phyloP scores from a whole-genome alignment of 257 asterid genomes.

The Echium plantagineum region DNA sequence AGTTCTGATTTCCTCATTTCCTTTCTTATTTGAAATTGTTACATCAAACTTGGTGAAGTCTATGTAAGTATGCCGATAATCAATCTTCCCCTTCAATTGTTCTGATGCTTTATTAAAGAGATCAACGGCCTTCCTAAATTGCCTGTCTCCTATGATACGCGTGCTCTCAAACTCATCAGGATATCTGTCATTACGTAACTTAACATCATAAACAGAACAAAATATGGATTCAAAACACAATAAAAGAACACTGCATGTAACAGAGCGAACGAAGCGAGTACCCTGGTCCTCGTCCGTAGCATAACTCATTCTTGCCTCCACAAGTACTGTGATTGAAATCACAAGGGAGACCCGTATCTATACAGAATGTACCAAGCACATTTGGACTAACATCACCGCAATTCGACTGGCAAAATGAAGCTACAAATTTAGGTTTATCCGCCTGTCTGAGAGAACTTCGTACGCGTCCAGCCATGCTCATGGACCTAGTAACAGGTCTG shows the following conservation, averaged over 20 bases:
- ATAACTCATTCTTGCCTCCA: slow-evolving; percentile 88
- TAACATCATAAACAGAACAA: too few species aligned
- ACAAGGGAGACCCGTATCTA: slow-evolving; percentile 87
- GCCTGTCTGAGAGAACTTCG: slow-evolving; percentile 69
- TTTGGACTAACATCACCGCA: slow-evolving; percentile 99
- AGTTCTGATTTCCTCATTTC: slow-evolving; percentile 48
- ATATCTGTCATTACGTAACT: slow-evolving; percentile 34
- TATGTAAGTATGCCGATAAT: slow-evolving; percentile 65
- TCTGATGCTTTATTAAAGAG: slow-evolving; percentile 72
- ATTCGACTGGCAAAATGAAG: slow-evolving; percentile 92
- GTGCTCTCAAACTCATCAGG: slow-evolving; percentile 97
- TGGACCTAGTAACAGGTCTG: slow-evolving; percentile 47
- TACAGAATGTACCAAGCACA: slow-evolving; percentile 96
- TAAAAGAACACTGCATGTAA: background rate
- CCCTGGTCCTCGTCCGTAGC: slow-evolving; percentile 99
- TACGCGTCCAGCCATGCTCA: slow-evolving; percentile 74
- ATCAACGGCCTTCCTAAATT: slow-evolving; percentile 69
- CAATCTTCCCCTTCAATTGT: slow-evolving; percentile 63
- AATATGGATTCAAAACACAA: background rate
- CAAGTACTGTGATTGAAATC: slow-evolving; percentile 98
- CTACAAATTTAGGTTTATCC: slow-evolving; percentile 69
- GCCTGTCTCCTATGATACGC: slow-evolving; percentile 86
- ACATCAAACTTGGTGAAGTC: slow-evolving; percentile 77
- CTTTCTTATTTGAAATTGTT: slow-evolving; percentile 49
- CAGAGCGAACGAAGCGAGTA: slow-evolving; percentile 14